A percentile compares a stretch with the other conserved stretches of the same genome.
These are phyloP conservation scores for Aphanomyces astaci DNA, from an alignment of 352 stramenopile genomes.

Conservation along the genomic window DNA sequence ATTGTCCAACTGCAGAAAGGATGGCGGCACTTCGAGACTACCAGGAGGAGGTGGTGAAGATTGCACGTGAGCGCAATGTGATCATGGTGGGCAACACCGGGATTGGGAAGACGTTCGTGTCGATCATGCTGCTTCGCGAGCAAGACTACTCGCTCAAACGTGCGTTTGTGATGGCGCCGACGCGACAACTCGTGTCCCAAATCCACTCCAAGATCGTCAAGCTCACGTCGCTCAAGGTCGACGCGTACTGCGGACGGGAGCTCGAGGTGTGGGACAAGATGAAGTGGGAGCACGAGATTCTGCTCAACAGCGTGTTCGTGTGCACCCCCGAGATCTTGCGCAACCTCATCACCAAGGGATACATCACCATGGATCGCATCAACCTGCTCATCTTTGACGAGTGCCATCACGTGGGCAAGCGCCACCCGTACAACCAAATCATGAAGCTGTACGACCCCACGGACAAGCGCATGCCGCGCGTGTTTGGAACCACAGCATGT, in stretches of 20 bases:
- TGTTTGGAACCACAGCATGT: slow-evolving; percentile 82
- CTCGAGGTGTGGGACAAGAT: slow-evolving; percentile 54
- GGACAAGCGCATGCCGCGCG: slow-evolving; percentile 36
- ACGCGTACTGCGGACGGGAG: slow-evolving; percentile 41
- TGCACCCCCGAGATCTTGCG: slow-evolving; percentile 82
- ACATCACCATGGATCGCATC: slow-evolving; percentile 63
- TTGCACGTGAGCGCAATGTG: slow-evolving; percentile 62
- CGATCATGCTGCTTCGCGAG: slow-evolving; percentile 62
- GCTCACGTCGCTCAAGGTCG: slow-evolving; percentile 47
- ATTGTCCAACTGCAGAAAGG: neutral
- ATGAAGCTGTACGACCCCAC: slow-evolving; percentile 67
- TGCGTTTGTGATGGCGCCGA: slow-evolving; percentile 76
- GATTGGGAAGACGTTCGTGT: slow-evolving; percentile 81
- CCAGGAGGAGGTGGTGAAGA: slow-evolving; percentile 58
- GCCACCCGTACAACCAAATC: slow-evolving; percentile 83
- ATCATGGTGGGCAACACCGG: slow-evolving; percentile 77
- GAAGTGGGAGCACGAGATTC: slow-evolving; percentile 54
- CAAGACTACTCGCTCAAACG: slow-evolving; percentile 65
- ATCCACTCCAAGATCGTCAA: slow-evolving; percentile 66
- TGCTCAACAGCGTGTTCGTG: slow-evolving; percentile 62
- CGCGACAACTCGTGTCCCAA: slow-evolving; percentile 70
- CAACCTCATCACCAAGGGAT: slow-evolving; percentile 76
- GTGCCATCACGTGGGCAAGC: slow-evolving; percentile 85
- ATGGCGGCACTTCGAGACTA: slow-evolving; percentile 44
- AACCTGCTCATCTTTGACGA: slow-evolving; percentile 87